Evolutionary conservation across 805 yeast species (phyloP), one percentile per base, ranked within the genome.

Genomic region (Isabelozyma gotoi): DNA sequence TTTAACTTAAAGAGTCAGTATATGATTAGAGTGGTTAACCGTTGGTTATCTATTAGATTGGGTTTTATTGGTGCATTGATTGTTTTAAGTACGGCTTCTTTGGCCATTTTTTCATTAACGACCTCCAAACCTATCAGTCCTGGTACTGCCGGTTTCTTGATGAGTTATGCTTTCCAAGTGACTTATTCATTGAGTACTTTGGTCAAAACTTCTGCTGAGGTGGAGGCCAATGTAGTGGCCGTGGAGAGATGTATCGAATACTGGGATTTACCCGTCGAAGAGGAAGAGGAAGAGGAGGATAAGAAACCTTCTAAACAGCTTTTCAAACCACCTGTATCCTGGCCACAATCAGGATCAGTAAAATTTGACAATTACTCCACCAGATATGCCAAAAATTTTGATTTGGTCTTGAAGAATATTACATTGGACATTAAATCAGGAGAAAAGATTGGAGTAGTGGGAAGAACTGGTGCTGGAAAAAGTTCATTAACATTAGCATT

Each of bases 401-500:
- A 86, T 39, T 72, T 85, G 27, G 90, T 88, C 3, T 71, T 90
- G 65, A 84, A 83, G 55, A 69, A 83, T 46, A 77, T 90, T 53
- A 74, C 69, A 45, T 59, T 91, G 19, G 67, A 76, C 7, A 80
- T 91, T 55, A 74, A 79, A 38, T 79, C 90, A 2, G 72, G 78
- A 43, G 97, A 90, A 60, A 91, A 91, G 63, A 74, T 91, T 56
- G 97, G 97, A 47, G 88, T 91, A 62, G 97, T 91, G 39, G 97
- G 97, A 17, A 78, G 97, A 57, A 91, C 97, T 0, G 97, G 97
- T 49, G 97, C 97, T 1, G 97, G 97, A 50, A 90, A 89, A 64
- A 83, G 91, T 0, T 84, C 96, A 1, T 72, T 90, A 57, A 85
- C 96, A 0, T 66, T 88, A 55, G 91, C 96, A 0, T 67, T 90